Percentiles rank a stretch among this genome's conserved stretches.
These are phyloP conservation scores for Noccaea bulbosa DNA, from an alignment of 345 rosid genomes.

Conservation along the genomic window DNA sequence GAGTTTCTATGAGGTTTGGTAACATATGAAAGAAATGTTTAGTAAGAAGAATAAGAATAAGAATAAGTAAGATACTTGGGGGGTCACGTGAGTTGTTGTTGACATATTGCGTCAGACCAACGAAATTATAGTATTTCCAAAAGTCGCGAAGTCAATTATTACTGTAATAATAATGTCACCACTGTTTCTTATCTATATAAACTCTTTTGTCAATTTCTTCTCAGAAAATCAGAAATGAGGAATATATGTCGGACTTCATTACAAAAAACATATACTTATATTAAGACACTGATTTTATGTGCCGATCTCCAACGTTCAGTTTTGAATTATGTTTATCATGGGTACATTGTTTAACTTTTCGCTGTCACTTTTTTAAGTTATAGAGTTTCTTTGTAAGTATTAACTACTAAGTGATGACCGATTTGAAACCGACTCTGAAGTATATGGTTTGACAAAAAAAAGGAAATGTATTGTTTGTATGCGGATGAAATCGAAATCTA, in stretches of 20 bases:
- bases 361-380: neutral
- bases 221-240: slow-evolving; percentile 32
- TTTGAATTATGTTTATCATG: neutral
- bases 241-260: slow-evolving; percentile 38
- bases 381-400: too few relatives aligned
- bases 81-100: slow-evolving; percentile 47
- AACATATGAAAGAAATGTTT: slow-evolving; percentile 26
- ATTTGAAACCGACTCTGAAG: too few relatives aligned
- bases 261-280: neutral
- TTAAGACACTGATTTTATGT: neutral
- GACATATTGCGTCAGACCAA: slow-evolving; percentile 36
- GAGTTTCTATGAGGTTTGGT: slow-evolving; percentile 36
- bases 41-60: neutral
- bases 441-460: too few relatives aligned
- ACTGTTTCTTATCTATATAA: slow-evolving; percentile 32
- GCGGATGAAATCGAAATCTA: neutral
- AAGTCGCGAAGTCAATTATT: slow-evolving; percentile 37
- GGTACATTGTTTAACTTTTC: neutral
- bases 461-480: neutral
- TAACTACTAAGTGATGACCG: too few relatives aligned
- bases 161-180: slow-evolving; percentile 46
- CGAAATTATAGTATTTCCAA: slow-evolving; percentile 29
- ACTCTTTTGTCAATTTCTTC: slow-evolving; percentile 37
- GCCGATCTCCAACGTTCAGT: neutral
- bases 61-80: slow-evolving; percentile 14